These are phyloP conservation scores for Chaetomium sp. DNA, from an alignment of 2,329 filamentous ascomycete genomes.

Conservation along the genomic window DNA sequence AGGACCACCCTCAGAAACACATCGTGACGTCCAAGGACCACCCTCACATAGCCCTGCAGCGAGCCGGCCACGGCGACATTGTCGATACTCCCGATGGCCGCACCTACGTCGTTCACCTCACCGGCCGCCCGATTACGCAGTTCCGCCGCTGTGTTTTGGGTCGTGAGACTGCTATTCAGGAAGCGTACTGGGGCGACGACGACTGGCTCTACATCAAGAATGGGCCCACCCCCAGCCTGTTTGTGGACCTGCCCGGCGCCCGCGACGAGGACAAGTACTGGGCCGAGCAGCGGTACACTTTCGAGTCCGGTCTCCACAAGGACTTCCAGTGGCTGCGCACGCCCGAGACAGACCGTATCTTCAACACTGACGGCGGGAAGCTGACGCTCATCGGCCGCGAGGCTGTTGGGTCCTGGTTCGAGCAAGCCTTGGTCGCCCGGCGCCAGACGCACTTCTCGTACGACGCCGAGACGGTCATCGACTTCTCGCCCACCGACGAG, in stretches of 20 bases:
- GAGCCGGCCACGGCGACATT: constrained; percentile 56
- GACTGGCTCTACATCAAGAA: constrained; percentile 66
- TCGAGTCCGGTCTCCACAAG: constrained; percentile 48
- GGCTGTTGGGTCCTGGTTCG: constrained; percentile 60
- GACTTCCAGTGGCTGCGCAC: constrained; percentile 63
- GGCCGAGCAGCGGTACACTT: constrained; percentile 52
- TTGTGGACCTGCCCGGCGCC: constrained; percentile 52
- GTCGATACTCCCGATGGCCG: constrained; percentile 57
- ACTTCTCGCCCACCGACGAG: constrained; percentile 59
- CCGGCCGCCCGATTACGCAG: constrained; percentile 55
- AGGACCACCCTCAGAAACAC: constrained; percentile 59
- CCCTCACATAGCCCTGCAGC: constrained; percentile 53
- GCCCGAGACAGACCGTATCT: constrained; percentile 57
- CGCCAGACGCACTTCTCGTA: constrained; percentile 62
- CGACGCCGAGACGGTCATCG: constrained; percentile 59
- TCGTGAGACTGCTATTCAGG: constrained; percentile 60
- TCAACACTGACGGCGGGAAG: constrained; percentile 44
- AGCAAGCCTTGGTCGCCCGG: constrained; percentile 58
- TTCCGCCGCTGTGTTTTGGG: constrained; percentile 56
- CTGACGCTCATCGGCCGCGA: constrained; percentile 56
- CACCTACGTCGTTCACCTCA: constrained; percentile 57
- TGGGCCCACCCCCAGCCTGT: constrained; percentile 57
- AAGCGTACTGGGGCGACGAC: constrained; percentile 60
- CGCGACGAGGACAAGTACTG: constrained; percentile 55
- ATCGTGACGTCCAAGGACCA: constrained; percentile 57